Evolutionary conservation across 352 stramenopile genomes (phyloP).

Genomic region (Pythium periplocum): DNA sequence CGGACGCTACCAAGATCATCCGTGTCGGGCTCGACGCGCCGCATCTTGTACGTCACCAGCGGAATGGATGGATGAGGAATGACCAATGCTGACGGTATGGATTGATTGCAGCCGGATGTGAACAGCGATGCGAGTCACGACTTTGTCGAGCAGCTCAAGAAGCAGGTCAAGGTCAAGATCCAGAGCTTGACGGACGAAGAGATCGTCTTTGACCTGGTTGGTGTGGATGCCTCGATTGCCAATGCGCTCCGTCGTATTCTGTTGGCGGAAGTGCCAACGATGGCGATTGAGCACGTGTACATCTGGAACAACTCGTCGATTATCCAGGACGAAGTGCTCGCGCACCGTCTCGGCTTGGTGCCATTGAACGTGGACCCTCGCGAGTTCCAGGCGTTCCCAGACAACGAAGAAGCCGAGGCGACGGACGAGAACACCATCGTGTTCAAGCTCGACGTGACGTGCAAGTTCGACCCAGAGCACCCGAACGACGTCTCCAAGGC

Average conservation of each 20-base stretch:
- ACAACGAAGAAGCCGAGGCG: slow-evolving; percentile 84
- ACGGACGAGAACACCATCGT: slow-evolving; percentile 97
- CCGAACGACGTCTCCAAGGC: slow-evolving; percentile 67
- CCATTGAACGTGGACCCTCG: slow-evolving; percentile 79
- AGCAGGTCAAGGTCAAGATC: slow-evolving; percentile 83
- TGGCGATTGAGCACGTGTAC: slow-evolving; percentile 93
- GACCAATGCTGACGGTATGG: not conserved
- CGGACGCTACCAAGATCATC: slow-evolving; percentile 58
- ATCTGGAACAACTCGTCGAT: slow-evolving; percentile 94
- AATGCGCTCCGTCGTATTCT: slow-evolving; percentile 91
- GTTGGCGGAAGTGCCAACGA: slow-evolving; percentile 88
- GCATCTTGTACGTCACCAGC: slow-evolving; percentile 51
- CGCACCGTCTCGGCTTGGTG: slow-evolving; percentile 86
- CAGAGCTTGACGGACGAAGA: slow-evolving; percentile 79
- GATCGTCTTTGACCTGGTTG: slow-evolving; percentile 91
- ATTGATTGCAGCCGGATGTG: slow-evolving; percentile 56
- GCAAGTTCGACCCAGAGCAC: slow-evolving; percentile 62
- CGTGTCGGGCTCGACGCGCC: slow-evolving; percentile 68
- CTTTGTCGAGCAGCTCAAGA: slow-evolving; percentile 81
- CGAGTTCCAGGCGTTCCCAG: slow-evolving; percentile 83
- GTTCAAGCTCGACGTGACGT: slow-evolving; percentile 93
- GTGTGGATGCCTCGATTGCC: slow-evolving; percentile 88
- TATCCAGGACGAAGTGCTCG: slow-evolving; percentile 91
- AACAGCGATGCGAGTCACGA: slow-evolving; percentile 66
- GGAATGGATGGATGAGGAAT: not conserved